These are phyloP conservation scores for Colletotrichum eleusines DNA, from an alignment of 2,329 filamentous ascomycete genomes.

Conservation along the genomic window DNA sequence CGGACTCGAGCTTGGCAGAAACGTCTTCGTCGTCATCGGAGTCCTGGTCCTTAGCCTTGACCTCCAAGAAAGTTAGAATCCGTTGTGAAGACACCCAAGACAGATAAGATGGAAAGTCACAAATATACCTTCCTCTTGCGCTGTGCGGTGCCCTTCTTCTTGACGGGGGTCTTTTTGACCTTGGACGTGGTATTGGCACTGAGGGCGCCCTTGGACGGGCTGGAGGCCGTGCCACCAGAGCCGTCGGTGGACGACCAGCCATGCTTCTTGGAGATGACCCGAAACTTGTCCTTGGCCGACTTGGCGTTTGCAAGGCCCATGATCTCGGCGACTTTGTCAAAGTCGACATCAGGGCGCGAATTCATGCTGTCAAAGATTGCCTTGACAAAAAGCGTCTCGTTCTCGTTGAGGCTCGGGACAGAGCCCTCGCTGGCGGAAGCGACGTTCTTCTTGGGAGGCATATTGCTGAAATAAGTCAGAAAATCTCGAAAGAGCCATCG, in stretches of 20 bases:
- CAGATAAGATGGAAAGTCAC: not conserved
- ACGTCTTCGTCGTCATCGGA: slow-evolving; percentile 27
- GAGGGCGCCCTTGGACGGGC: slow-evolving; percentile 45
- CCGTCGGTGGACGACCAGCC: slow-evolving; percentile 51
- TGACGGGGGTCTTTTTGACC: slow-evolving; percentile 51
- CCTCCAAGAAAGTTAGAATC: not conserved
- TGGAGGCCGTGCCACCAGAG: slow-evolving; percentile 23
- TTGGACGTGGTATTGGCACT: slow-evolving; percentile 44
- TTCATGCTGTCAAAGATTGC: slow-evolving; percentile 58
- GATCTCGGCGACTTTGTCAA: slow-evolving; percentile 52
- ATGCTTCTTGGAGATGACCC: slow-evolving; percentile 55
- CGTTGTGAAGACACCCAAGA: not conserved
- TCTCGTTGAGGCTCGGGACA: slow-evolving; percentile 48
- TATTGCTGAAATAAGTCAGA: slow-evolving; percentile 39
- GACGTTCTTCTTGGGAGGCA: slow-evolving; percentile 51
- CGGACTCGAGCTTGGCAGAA: slow-evolving; percentile 28
- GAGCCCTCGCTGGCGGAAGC: slow-evolving; percentile 41
- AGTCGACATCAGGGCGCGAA: slow-evolving; percentile 56
- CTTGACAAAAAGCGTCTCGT: slow-evolving; percentile 55
- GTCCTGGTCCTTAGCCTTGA: slow-evolving; percentile 5
- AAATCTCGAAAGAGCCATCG: not conserved
- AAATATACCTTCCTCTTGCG: slow-evolving; percentile 43
- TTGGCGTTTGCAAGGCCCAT: slow-evolving; percentile 54
- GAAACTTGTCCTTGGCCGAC: slow-evolving; percentile 57
- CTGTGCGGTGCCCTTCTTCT: slow-evolving; percentile 49